A percentile compares a stretch with the other conserved stretches of the same genome.
phyloP scores from a whole-genome alignment of 2,329 filamentous ascomycete species.

The Knufia petricola region DNA sequence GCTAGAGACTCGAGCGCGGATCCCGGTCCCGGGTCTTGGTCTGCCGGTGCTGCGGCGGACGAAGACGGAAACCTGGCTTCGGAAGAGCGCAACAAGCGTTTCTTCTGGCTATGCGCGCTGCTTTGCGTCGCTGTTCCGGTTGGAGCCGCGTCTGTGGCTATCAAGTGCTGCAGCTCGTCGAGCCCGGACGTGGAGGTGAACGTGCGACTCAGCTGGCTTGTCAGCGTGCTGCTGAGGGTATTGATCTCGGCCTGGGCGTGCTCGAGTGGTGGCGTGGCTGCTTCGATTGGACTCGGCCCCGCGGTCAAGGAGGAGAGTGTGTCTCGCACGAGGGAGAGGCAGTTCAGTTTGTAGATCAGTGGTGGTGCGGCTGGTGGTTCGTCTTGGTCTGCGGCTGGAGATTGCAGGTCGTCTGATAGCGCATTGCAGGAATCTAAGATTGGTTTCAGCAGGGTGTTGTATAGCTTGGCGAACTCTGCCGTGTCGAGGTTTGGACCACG shows the following conservation, averaged over 20 bases:
- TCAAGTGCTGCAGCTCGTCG: slow-evolving; percentile 13
- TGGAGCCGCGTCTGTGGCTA: slow-evolving; percentile 26
- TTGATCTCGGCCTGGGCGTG: slow-evolving; percentile 16
- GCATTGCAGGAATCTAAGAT: slow-evolving; percentile 68
- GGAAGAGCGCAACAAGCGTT: background rate
- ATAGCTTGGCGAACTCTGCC: slow-evolving; percentile 69
- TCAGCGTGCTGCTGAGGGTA: slow-evolving; percentile 12
- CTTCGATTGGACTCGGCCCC: slow-evolving; percentile 23
- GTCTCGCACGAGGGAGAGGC: slow-evolving; percentile 43
- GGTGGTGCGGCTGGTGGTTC: slow-evolving; percentile 29
- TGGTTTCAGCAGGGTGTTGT: slow-evolving; percentile 74
- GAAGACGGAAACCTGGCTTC: slow-evolving; percentile 6
- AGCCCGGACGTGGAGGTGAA: slow-evolving; percentile 20
- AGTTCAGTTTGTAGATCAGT: slow-evolving; percentile 43
- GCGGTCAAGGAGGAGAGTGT: slow-evolving; percentile 47
- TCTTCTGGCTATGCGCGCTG: background rate
- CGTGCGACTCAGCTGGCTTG: slow-evolving; percentile 12
- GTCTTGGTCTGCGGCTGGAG: background rate
- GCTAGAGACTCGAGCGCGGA: slow-evolving; percentile 39
- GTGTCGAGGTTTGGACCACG: slow-evolving; percentile 19
- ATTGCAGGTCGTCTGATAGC: slow-evolving; percentile 41
- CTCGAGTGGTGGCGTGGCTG: slow-evolving; percentile 14
- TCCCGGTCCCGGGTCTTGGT: slow-evolving; percentile 12
- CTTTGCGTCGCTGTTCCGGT: too few relatives aligned
- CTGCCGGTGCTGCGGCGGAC: slow-evolving; percentile 5